A percentile compares a stretch with the other conserved stretches of the same genome.
phyloP scores from a whole-genome alignment of 164 flowering plant genomes.

The Tetracentron sinense region DNA sequence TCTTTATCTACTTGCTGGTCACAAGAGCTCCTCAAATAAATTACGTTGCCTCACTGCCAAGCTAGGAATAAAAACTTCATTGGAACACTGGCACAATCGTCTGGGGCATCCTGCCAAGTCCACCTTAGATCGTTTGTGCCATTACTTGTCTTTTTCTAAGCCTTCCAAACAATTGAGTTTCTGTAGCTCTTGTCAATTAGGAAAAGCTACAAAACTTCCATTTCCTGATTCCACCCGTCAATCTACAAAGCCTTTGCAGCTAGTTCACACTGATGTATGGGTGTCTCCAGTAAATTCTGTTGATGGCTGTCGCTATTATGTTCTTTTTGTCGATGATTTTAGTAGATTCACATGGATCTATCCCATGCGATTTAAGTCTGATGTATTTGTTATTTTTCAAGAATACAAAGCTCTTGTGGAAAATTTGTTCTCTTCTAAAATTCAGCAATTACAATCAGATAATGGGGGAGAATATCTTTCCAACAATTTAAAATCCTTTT shows the following conservation, averaged over 20 bases:
- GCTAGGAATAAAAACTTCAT: conserved; percentile 5
- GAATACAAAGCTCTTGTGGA: conserved; percentile 11
- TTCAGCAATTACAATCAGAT: conserved; percentile 4
- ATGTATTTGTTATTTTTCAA: conserved; percentile 1
- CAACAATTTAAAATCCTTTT: conserved; percentile 1
- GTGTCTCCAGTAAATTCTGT: background rate
- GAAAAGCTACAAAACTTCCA: conserved; percentile 4
- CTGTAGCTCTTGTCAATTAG: conserved; percentile 3
- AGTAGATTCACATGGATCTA: too few species aligned
- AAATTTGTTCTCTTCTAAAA: conserved; percentile 6
- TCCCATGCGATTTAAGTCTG: conserved; percentile 2
- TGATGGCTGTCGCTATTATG: conserved; percentile 4
- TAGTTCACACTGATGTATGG: conserved; percentile 5
- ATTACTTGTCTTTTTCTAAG: background rate
- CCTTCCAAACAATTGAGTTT: background rate
- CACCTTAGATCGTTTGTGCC: background rate
- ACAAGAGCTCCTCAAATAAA: conserved; percentile 9
- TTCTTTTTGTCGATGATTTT: too few species aligned
- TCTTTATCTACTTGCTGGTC: conserved; percentile 1
- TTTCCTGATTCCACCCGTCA: conserved; percentile 1
- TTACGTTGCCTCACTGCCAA: background rate
- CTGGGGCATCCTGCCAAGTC: conserved; percentile 6
- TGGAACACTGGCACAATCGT: conserved; percentile 1
- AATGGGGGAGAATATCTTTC: conserved; percentile 7
- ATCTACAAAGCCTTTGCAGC: conserved; percentile 1